A percentile compares a stretch with the other conserved stretches of the same genome.
Evolutionary conservation across 179 eudicot species (phyloP).

Genomic region (Silene coronaria): DNA sequence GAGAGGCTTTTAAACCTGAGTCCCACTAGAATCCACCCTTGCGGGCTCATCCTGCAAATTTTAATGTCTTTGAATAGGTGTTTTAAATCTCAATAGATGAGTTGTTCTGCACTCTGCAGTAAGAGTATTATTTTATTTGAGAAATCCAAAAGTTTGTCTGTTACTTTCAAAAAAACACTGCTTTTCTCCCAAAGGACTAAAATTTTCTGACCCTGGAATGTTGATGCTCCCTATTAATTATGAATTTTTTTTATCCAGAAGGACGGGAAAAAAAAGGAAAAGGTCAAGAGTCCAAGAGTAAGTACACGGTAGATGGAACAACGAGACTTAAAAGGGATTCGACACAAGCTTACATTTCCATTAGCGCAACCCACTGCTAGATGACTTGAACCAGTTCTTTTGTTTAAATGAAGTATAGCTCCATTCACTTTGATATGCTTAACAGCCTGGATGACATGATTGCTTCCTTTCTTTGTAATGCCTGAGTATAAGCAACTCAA

Average conservation of each 20-base stretch:
- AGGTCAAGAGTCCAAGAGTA: not conserved
- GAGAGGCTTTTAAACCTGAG: no score
- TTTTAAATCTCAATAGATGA: not conserved
- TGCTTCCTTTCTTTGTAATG: conserved; percentile 73
- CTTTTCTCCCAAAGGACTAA: conserved; percentile 1
- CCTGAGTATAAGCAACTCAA: conserved; percentile 38
- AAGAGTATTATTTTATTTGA: not conserved
- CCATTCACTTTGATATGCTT: conserved; percentile 66
- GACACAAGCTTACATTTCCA: conserved; percentile 61
- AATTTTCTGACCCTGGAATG: not conserved
- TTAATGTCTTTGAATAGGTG: not conserved
- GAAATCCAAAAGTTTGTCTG: not conserved
- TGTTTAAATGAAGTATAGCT: conserved; percentile 48
- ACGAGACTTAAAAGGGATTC: conserved; percentile 5
- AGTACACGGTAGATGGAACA: not conserved
- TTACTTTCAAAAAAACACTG: not conserved
- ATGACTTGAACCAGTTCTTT: conserved; percentile 39
- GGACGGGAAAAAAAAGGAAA: not conserved
- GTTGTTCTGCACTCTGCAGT: conserved; percentile 3
- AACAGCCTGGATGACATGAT: conserved; percentile 53
- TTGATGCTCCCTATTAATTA: conserved; percentile 4
- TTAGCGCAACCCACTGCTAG: conserved; percentile 83
- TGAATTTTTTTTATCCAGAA: not conserved
- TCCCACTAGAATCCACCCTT: no score
- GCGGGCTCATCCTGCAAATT: not conserved